Evolutionary conservation across 2,329 filamentous ascomycete genomes (phyloP), one percentile per base, ranked within the genome.

Genomic region (Phyllosticta capitalensis): DNA sequence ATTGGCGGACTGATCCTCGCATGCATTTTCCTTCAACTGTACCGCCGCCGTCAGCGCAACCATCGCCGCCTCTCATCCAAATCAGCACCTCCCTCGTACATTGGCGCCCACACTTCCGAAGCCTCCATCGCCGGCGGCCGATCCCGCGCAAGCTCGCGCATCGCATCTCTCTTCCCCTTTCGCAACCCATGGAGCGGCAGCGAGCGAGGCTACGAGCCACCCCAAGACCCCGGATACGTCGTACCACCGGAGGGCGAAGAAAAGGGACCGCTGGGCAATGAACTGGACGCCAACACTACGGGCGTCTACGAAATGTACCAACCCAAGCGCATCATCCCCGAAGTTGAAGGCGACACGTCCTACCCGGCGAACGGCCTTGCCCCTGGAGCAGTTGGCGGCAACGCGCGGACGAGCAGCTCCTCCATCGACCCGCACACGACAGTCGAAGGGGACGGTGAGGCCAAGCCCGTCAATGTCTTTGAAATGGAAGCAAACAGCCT

Each of bases 21-120:
- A 10, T 63, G 59, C 12, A 69, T 72, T 59, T 63, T 70, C 50
- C 67, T 65, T 56, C 71, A 65, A 66, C 67, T 49, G 24, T 51
- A 30, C 26, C 51, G 52, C 10, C 56, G 50, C 50, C 56, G 57
- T 2, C 50, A 1, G 6, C 56, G 21, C 5, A 20, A 19, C 30
- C 21, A 14, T 2, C 56, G 19, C 20, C 17, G n/a, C 22, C 22
- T 30, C 2, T 49, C 51, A 17, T 19, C 14, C 22, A 60, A 60
- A 33, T 7, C 24, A 45, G 14, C 12, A 30, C 17, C 22, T 38
- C 57, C 26, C 14, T 30, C 28, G 4, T 19, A 21, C 45, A 45
- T 28, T 26, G 48, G 14, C 48, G 33, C 48, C 19, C 1, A 17
- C 26, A 45, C 52, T 2, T 51, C 57, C 19, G n/a, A 45, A 30